These are phyloP conservation scores for Hypoxylon sp. DNA, from an alignment of 2,329 filamentous ascomycete species.

Conservation along the genomic window DNA sequence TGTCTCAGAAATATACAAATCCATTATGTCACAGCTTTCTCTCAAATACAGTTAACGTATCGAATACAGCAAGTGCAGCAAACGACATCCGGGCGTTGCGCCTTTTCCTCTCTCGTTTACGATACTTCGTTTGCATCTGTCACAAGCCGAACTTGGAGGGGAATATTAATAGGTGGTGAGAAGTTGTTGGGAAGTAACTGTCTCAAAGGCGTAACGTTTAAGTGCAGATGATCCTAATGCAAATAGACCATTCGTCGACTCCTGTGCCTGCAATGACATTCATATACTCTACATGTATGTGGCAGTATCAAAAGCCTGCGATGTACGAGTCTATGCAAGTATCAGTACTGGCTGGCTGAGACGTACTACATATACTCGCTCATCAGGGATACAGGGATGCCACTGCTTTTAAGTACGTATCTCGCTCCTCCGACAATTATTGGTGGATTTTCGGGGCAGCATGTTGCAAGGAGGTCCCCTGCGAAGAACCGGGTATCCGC, in stretches of 20 bases:
- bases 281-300: slow-evolving; percentile 21
- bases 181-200: slow-evolving; percentile 35
- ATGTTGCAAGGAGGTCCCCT: slow-evolving; percentile 40
- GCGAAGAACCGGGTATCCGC: slow-evolving; percentile 41
- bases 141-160: slow-evolving; percentile 11
- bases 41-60: slow-evolving; percentile 2
- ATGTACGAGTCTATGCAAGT: slow-evolving; percentile 21
- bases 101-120: slow-evolving; percentile 15
- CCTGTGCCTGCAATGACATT: slow-evolving; percentile 20
- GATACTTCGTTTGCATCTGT: slow-evolving; percentile 19
- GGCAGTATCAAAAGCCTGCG: slow-evolving; percentile 11
- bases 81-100: slow-evolving; percentile 15
- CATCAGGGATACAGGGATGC: slow-evolving; percentile 1
- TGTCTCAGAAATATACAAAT: slow-evolving; percentile 3
- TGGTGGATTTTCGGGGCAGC: slow-evolving; percentile 28
- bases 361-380: slow-evolving; percentile 19
- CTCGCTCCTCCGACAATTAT: slow-evolving; percentile 19
- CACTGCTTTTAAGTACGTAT: slow-evolving; percentile 12
- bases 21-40: slow-evolving; percentile 7
- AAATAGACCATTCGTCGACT: slow-evolving; percentile 31
- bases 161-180: slow-evolving; percentile 8
- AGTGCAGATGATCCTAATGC: slow-evolving; percentile 39
- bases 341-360: slow-evolving; percentile 19
- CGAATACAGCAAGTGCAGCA: slow-evolving; percentile 26
- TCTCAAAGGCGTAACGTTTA: slow-evolving; percentile 37